Conservation (phyloP, 2,329 filamentous ascomycete genomes). For the Bisporella sp. region DNA sequence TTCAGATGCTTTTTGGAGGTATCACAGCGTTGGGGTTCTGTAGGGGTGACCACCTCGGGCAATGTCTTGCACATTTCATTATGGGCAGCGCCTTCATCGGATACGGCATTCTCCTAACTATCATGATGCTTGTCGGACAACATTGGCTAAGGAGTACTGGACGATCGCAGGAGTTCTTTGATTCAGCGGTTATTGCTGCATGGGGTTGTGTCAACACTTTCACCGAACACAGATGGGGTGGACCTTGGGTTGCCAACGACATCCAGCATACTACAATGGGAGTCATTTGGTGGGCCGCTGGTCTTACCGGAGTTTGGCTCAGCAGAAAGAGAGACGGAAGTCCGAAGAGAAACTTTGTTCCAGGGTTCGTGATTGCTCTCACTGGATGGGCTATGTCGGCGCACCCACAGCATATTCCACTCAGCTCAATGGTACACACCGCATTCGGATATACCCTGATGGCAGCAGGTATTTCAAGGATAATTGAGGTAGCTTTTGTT, state of each 20-base stretch:
- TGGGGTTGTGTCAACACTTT: conserved; percentile 99
- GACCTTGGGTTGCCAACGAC: conserved; percentile 84
- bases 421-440: conserved; percentile 81
- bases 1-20: conserved; percentile 92
- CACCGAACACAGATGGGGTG: conserved; percentile 93
- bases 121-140: conserved; percentile 83
- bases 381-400: conserved; percentile 95
- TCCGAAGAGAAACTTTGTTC: conserved; percentile 88
- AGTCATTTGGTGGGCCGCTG: conserved; percentile 97
- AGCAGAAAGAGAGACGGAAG: conserved; percentile 75
- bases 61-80: conserved; percentile 95
- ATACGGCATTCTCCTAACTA: conserved; percentile 82
- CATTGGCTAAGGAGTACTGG: conserved; percentile 76
- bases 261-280: conserved; percentile 99
- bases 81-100: conserved; percentile 97
- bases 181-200: conserved; percentile 80
- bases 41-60: conserved; percentile 80
- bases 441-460: conserved; percentile 95
- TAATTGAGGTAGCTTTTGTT: conserved; percentile 88
- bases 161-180: conserved; percentile 93
- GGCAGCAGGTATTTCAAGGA: conserved; percentile 74
- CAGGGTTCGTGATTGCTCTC: conserved; percentile 81
- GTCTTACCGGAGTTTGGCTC: conserved; percentile 86
- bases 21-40: conserved; percentile 92
- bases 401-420: conserved; percentile 75